These are phyloP conservation scores for Voacanga thouarsii DNA, from an alignment of 257 asterid species.

Conservation along the genomic window DNA sequence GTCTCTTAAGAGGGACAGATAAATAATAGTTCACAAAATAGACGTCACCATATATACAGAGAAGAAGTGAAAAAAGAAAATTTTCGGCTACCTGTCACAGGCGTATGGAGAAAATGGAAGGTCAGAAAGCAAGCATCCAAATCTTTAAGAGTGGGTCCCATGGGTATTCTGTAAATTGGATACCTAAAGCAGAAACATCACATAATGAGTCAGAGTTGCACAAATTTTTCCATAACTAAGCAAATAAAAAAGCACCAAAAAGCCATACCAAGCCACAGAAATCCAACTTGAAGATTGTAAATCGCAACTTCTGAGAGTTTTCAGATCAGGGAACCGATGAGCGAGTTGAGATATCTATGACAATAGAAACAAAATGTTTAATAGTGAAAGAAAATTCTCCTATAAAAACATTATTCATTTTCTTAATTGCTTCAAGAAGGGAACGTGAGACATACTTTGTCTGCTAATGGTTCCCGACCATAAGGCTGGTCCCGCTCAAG, in stretches of 20 bases:
- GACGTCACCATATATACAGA: background rate
- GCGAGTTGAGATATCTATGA: constrained; percentile 70
- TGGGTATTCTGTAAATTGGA: constrained; percentile 96
- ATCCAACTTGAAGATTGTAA: constrained; percentile 85
- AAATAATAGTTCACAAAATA: background rate
- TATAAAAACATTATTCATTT: background rate
- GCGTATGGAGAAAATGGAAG: constrained; percentile 86
- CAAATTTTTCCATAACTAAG: background rate
- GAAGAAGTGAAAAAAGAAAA: background rate
- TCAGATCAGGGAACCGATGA: constrained; percentile 62
- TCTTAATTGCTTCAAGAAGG: background rate
- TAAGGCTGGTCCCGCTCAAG: constrained; percentile 71
- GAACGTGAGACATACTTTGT: constrained; percentile 30
- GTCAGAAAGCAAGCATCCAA: constrained; percentile 93
- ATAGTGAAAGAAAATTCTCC: background rate
- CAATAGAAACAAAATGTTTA: constrained; percentile 8
- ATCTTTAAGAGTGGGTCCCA: constrained; percentile 80
- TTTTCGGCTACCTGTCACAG: constrained; percentile 50
- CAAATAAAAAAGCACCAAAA: background rate
- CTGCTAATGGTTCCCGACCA: constrained; percentile 80
- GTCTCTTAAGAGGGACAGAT: background rate
- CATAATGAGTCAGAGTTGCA: background rate
- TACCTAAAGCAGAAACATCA: constrained; percentile 48
- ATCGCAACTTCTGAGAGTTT: constrained; percentile 81
- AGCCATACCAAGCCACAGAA: constrained; percentile 85